These are phyloP conservation scores for Spirogloea muscicola DNA, from an alignment of 139 green algal genomes.

Conservation along the genomic window DNA sequence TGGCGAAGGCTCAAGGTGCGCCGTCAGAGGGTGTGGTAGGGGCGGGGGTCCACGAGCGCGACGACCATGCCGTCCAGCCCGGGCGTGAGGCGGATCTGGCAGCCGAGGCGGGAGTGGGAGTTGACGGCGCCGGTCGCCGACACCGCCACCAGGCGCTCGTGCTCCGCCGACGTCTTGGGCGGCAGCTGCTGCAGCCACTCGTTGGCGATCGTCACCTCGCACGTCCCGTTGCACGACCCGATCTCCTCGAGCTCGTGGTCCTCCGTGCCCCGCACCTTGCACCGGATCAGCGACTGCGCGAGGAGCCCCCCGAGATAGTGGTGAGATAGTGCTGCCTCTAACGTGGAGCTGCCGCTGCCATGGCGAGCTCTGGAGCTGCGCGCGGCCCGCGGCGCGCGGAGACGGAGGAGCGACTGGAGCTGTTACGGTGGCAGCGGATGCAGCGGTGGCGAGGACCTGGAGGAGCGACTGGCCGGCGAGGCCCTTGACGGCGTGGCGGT, in stretches of 20 bases:
- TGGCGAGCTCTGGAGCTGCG: too few species aligned
- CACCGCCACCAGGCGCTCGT: constrained; percentile 6
- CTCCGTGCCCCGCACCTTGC: neutral
- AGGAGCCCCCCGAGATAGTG: too few species aligned
- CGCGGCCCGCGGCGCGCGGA: too few species aligned
- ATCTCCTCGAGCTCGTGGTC: constrained; percentile 4
- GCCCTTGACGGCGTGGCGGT: constrained; percentile 4
- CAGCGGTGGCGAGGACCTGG: too few species aligned
- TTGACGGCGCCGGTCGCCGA: neutral
- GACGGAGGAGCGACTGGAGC: too few species aligned
- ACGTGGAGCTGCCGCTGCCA: too few species aligned
- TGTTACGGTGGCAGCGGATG: too few species aligned
- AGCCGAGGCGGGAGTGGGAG: constrained; percentile 8
- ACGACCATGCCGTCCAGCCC: constrained; percentile 24
- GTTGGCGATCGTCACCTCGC: constrained; percentile 30
- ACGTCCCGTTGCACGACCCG: constrained; percentile 20
- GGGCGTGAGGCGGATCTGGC: constrained; percentile 14
- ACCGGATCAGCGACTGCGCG: constrained; percentile 9
- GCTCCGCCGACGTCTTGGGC: neutral
- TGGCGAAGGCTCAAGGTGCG: too few species aligned
- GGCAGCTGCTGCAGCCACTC: constrained; percentile 35
- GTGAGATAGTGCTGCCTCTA: too few species aligned
- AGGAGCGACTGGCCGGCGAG: constrained; percentile 6
- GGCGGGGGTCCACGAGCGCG: neutral
- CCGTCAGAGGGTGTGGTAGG: constrained; percentile 26